A percentile compares a stretch with the other conserved stretches of the same genome.
These are phyloP conservation scores for Pestalotiopsis sp. DNA, from an alignment of 2,329 filamentous ascomycete genomes.

Conservation along the genomic window DNA sequence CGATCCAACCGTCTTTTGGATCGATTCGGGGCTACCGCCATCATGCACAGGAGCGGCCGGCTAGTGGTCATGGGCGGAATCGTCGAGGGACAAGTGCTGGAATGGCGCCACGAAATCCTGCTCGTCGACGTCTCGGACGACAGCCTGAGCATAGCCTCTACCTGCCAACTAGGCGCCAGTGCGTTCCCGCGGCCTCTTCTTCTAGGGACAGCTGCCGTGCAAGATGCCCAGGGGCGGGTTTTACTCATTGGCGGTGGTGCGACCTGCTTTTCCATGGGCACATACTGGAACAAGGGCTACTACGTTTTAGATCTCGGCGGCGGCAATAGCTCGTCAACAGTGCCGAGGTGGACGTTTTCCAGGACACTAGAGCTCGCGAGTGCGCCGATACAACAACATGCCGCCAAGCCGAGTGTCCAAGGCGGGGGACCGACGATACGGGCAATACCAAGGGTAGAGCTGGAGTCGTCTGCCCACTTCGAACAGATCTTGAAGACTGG, in stretches of 20 bases:
- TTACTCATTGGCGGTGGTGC: conserved; percentile 78
- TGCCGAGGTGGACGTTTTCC: conserved; percentile 6
- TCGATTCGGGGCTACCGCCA: conserved; percentile 46
- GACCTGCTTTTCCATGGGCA: conserved; percentile 89
- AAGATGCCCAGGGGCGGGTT: conserved; percentile 50
- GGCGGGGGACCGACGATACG: conserved; percentile 36
- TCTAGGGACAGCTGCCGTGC: conserved; percentile 65
- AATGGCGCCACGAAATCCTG: conserved; percentile 54
- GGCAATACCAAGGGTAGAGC: conserved; percentile 52
- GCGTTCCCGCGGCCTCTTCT: conserved; percentile 61
- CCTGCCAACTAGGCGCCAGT: conserved; percentile 7
- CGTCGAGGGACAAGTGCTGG: conserved; percentile 41
- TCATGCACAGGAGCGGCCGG: conserved; percentile 27
- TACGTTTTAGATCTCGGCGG: conserved; percentile 19
- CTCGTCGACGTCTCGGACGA: conserved; percentile 37
- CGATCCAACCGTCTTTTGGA: conserved; percentile 20
- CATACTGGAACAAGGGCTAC: conserved; percentile 72
- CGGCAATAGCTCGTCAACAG: not conserved
- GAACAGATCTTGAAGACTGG: conserved; percentile 56
- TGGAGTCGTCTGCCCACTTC: conserved; percentile 62
- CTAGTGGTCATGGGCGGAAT: conserved; percentile 48
- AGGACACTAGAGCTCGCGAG: conserved; percentile 12
- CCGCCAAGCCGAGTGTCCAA: not conserved
- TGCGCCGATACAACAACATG: not conserved
- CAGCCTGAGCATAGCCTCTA: conserved; percentile 27